phyloP scores from a whole-genome alignment of 2,329 filamentous ascomycete species.

The Phaeosphaeria sp. region DNA sequence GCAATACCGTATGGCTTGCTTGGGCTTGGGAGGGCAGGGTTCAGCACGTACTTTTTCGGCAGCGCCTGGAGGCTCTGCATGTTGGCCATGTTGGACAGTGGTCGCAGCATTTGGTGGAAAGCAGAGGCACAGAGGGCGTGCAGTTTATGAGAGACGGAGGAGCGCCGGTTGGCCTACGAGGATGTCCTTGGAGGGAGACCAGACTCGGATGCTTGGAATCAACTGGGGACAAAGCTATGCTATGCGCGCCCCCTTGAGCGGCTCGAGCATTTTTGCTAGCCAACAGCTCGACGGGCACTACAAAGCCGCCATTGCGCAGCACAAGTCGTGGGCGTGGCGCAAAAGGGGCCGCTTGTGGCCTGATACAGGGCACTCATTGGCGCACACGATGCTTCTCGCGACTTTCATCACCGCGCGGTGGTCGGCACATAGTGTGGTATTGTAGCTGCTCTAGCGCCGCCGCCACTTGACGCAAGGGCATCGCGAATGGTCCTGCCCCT shows the following conservation, averaged over 20 bases:
- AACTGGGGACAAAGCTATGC: neutral
- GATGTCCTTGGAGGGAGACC: neutral
- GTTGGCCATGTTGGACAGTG: constrained; percentile 4
- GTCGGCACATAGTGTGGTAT: neutral
- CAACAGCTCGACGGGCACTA: neutral
- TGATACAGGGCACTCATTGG: neutral
- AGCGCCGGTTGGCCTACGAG: neutral
- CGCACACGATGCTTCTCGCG: neutral
- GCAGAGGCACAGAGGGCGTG: neutral
- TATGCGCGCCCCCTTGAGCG: neutral
- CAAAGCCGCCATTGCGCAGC: neutral
- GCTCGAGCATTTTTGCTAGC: neutral
- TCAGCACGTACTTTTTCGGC: constrained; percentile 15
- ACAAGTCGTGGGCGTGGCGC: neutral
- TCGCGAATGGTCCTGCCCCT: neutral
- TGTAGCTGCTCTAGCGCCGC: neutral
- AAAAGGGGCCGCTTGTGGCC: neutral
- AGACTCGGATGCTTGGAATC: neutral
- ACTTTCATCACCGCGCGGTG: neutral
- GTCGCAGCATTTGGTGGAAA: constrained; percentile 2
- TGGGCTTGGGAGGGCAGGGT: neutral
- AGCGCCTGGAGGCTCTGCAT: constrained; percentile 14
- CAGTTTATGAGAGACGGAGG: neutral
- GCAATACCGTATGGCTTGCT: neutral
- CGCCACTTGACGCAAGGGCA: neutral